These are phyloP conservation scores for Lagerstroemia speciosa DNA, from an alignment of 345 rosid genomes.

Conservation along the genomic window DNA sequence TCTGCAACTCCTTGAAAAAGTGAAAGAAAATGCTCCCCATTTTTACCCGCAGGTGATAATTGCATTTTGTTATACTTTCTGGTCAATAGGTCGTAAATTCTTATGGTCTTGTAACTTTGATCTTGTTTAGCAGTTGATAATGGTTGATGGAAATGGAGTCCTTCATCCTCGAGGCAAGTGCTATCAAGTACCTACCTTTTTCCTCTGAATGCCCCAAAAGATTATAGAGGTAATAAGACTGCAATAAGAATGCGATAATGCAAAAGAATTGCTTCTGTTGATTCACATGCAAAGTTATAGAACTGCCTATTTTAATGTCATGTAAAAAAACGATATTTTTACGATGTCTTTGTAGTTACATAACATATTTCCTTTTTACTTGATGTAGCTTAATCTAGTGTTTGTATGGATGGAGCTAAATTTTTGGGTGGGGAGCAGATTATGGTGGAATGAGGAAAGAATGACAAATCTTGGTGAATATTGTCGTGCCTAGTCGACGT, in stretches of 20 bases:
- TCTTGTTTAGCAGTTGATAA: conserved; percentile 49
- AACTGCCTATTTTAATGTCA: not conserved
- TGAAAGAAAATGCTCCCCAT: conserved; percentile 38
- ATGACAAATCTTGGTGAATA: no score
- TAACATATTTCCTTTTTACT: no score
- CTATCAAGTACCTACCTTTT: not conserved
- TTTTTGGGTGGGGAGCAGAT: no score
- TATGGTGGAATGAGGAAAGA: no score
- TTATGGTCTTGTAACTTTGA: not conserved
- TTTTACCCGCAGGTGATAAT: conserved; percentile 64
- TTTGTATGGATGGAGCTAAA: no score
- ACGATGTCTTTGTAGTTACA: no score
- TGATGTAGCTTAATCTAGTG: no score
- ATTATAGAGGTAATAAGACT: not conserved
- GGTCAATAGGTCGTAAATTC: not conserved
- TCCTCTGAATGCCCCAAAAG: conserved; percentile 3
- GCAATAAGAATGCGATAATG: not conserved
- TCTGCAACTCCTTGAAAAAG: conserved; percentile 47
- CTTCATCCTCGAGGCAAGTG: conserved; percentile 88
- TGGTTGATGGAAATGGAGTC: conserved; percentile 91
- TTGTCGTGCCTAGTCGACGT: no score
- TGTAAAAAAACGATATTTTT: not conserved
- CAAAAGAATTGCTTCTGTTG: not conserved
- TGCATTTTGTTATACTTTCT: not conserved
- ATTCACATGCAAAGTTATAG: not conserved